phyloP scores from a whole-genome alignment of 1,139 yeast genomes.

The Saccharomyces pastorianus region DNA sequence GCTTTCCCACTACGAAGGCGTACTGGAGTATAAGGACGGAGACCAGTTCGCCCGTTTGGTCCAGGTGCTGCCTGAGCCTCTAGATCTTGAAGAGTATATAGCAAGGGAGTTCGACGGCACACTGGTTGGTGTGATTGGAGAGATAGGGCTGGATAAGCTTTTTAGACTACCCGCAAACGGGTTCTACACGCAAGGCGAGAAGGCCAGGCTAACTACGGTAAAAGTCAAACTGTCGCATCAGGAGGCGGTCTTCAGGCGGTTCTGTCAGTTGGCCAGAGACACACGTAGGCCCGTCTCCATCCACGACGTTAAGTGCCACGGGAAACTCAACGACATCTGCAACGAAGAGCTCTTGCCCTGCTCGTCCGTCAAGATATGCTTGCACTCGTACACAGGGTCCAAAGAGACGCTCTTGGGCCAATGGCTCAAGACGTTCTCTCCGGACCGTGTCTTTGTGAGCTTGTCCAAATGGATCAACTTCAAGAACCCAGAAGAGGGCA shows the following conservation, averaged over 20 bases:
- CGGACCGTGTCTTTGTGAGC: conserved; percentile 41
- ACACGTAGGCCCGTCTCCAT: conserved; percentile 52
- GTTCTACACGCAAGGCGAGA: conserved; percentile 38
- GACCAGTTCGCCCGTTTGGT: conserved; percentile 39
- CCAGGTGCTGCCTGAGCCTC: conserved; percentile 53
- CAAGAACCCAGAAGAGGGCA: conserved; percentile 27
- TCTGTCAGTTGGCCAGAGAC: conserved; percentile 47
- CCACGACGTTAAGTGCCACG: conserved; percentile 80
- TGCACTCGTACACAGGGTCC: conserved; percentile 87
- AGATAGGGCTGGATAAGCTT: conserved; percentile 75
- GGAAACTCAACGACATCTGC: conserved; percentile 44
- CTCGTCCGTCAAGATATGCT: conserved; percentile 36
- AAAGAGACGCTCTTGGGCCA: conserved; percentile 46
- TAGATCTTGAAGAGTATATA: conserved; percentile 31
- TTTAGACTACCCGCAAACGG: conserved; percentile 63
- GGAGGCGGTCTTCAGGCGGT: conserved; percentile 39
- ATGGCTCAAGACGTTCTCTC: conserved; percentile 39
- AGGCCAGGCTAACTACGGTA: conserved; percentile 35
- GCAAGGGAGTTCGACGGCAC: conserved; percentile 34
- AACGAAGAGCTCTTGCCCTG: conserved; percentile 17
- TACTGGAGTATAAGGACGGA: conserved; percentile 28
- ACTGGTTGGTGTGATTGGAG: conserved; percentile 51
- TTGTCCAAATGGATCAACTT: conserved; percentile 54
- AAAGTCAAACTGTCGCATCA: conserved; percentile 64
- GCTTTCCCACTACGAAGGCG: conserved; percentile 47